Base-by-base conservation (phyloP, 805 yeast species). In the Lachancea dasiensis region DNA sequence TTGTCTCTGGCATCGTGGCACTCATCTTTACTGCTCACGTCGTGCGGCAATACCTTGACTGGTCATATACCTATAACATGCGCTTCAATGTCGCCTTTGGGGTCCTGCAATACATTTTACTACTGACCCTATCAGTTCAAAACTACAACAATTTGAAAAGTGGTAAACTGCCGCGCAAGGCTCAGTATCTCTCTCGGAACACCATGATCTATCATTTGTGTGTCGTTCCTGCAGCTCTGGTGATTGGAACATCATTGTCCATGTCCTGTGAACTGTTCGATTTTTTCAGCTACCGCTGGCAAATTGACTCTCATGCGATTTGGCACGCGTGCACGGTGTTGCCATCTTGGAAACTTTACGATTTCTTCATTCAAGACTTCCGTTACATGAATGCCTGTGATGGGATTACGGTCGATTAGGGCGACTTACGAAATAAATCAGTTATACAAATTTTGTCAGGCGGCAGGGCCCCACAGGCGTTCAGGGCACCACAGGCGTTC, bases 61-160 rank as follows among this genome's bases (percentile, higher is more conserved):
- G 96, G 90, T 82, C 86, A 41, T 90, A 90, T 61, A 80, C 94
- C 2, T 92, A 92, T 59, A 90, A 90, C 63, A 90, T 92, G 97
- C 72, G 75, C 46, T 95, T 92, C 19, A 90, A 92, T 52, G 79
- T 92, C 2, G 58, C 72, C 0, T 72, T 86, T 36, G 98, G 97
- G 0, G 40, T 87, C 3, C 44, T 80, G 4, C 97, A 90, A 51
- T 83, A 87, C 56, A 44, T 72, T 2, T 52, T 67, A 16, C 45
- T 67, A 14, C 23, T 64, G 4, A 31, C 49, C 0, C 39, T 67
- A 9, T 56, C 56, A 14, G 53, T 36, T 45, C 65, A 47, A 36
- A 63, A 65, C 44, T 62, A 61, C 38, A 35, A 34, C 7, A 47
- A 54, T 10, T 25, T 41, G 18, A 28, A 38, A 34, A 35, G 23